These are phyloP conservation scores for Diaporthe helianthi DNA, from an alignment of 2,329 filamentous ascomycete species.

Conservation along the genomic window DNA sequence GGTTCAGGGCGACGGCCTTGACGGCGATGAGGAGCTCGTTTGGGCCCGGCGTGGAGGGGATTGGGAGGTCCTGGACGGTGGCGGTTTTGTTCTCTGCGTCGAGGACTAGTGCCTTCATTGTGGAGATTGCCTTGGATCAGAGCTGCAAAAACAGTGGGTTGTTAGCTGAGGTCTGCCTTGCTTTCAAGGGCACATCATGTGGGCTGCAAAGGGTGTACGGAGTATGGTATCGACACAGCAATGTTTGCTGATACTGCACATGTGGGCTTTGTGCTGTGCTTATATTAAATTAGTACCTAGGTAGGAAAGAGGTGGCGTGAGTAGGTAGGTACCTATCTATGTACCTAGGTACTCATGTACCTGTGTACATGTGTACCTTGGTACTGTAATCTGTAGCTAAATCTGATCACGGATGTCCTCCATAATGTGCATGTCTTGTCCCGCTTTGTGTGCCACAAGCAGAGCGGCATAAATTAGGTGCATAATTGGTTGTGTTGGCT, in stretches of 20 bases:
- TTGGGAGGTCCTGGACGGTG: slow-evolving; percentile 18
- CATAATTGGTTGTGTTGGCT: slow-evolving; percentile 8
- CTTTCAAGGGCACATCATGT: not conserved
- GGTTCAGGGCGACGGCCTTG: slow-evolving; percentile 50
- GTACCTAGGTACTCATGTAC: no score
- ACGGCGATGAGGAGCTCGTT: slow-evolving; percentile 50
- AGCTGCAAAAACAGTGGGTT: no score
- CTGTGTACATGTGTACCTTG: no score
- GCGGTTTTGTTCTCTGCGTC: slow-evolving; percentile 33
- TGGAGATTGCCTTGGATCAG: not conserved
- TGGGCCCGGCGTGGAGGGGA: slow-evolving; percentile 40
- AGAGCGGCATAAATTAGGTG: not conserved
- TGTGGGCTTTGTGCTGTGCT: not conserved
- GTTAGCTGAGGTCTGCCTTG: not conserved
- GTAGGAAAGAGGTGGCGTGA: not conserved
- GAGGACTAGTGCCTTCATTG: slow-evolving; percentile 34
- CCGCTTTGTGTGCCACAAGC: not conserved
- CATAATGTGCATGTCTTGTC: not conserved
- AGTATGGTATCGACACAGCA: not conserved
- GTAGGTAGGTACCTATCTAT: no score
- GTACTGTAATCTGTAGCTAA: no score
- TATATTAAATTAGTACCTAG: no score
- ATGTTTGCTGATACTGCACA: not conserved
- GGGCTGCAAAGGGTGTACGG: not conserved
- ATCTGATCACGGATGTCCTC: not conserved